Percentiles rank a stretch among this genome's conserved stretches.
Conservation (phyloP, 2,329 filamentous ascomycete genomes). For the Neonectria faginata region DNA sequence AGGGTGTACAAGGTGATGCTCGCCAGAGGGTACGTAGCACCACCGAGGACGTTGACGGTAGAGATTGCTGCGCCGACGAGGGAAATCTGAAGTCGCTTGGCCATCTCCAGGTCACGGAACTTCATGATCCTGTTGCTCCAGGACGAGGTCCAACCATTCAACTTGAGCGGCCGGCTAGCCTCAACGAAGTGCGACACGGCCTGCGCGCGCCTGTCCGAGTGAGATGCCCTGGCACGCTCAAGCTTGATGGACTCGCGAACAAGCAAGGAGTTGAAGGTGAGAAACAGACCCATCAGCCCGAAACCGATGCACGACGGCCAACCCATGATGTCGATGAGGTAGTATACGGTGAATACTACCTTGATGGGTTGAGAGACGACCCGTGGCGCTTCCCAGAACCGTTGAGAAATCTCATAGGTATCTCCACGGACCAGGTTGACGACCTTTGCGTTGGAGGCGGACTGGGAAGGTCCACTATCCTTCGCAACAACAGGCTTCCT, state of each 20-base stretch:
- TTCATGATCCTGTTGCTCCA: slow-evolving; percentile 53
- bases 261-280: slow-evolving; percentile 75
- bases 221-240: slow-evolving; percentile 76
- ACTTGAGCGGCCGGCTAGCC: slow-evolving; percentile 75
- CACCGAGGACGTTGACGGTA: slow-evolving; percentile 77
- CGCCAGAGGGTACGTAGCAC: slow-evolving; percentile 80
- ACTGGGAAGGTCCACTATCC: slow-evolving; percentile 50
- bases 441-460: slow-evolving; percentile 90
- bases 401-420: slow-evolving; percentile 83
- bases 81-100: slow-evolving; percentile 52
- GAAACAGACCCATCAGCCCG: slow-evolving; percentile 74
- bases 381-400: slow-evolving; percentile 89
- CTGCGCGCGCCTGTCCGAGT: slow-evolving; percentile 83
- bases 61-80: slow-evolving; percentile 63
- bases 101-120: slow-evolving; percentile 53
- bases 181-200: slow-evolving; percentile 89
- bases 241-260: slow-evolving; percentile 74
- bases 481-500: slow-evolving; percentile 31
- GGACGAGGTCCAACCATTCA: slow-evolving; percentile 55
- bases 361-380: slow-evolving; percentile 82
- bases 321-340: slow-evolving; percentile 80
- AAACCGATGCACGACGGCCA: slow-evolving; percentile 83
- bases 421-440: slow-evolving; percentile 87
- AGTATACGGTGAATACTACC: slow-evolving; percentile 73
- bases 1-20: slow-evolving; percentile 86